Percentiles rank a stretch among this genome's conserved stretches.
Conservation (phyloP, 495 filamentous ascomycete genomes). For the Penicillium argentinense region DNA sequence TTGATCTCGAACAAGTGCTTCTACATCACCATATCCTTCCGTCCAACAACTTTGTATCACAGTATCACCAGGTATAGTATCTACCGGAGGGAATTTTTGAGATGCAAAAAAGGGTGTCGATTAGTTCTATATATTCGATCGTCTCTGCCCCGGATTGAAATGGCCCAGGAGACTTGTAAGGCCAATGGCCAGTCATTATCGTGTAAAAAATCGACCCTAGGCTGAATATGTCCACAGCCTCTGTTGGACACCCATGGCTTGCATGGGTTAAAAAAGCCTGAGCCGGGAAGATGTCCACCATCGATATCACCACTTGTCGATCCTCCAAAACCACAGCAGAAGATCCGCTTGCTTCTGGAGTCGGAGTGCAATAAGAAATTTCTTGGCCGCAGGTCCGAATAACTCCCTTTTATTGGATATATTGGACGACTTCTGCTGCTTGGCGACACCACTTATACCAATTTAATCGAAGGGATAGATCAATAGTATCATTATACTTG, state of each 20-base stretch:
- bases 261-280: slow-evolving; percentile 22
- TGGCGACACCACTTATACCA: too few relatives aligned
- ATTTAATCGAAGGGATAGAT: slow-evolving; percentile 14
- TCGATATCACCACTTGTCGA: slow-evolving; percentile 25
- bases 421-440: slow-evolving; percentile 21
- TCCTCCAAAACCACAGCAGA: slow-evolving; percentile 30
- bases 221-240: slow-evolving; percentile 26
- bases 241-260: slow-evolving; percentile 15
- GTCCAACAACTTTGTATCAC: slow-evolving; percentile 25
- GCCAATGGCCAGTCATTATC: slow-evolving; percentile 32
- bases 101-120: slow-evolving; percentile 17
- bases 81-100: slow-evolving; percentile 13
- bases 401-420: slow-evolving; percentile 19
- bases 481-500: slow-evolving; percentile 5
- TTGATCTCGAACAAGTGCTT: slow-evolving; percentile 13
- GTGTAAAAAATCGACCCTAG: slow-evolving; percentile 30
- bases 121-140: slow-evolving; percentile 7
- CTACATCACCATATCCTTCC: slow-evolving; percentile 16
- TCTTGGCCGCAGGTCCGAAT: slow-evolving; percentile 24
- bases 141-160: slow-evolving; percentile 17
- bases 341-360: slow-evolving; percentile 10
- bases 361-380: slow-evolving; percentile 24
- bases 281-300: slow-evolving; percentile 23
- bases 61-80: slow-evolving; percentile 8
- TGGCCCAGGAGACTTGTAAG: slow-evolving; percentile 23